Evolutionary conservation across 148 eudicot genomes (phyloP).

Genomic region (Tetragonia tetragonoides): DNA sequence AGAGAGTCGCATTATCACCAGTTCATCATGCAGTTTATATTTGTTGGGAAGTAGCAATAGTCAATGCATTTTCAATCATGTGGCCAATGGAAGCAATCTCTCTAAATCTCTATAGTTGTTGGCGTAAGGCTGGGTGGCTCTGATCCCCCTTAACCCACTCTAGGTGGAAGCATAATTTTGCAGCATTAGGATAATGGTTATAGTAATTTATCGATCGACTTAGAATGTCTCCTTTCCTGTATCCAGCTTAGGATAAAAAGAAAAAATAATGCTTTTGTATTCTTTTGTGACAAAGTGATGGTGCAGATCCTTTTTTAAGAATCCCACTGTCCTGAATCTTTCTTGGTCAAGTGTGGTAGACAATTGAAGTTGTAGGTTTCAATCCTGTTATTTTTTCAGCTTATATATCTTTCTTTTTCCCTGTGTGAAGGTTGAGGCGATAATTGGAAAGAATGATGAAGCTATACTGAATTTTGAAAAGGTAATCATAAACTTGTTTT

Average conservation of each 20-base stretch:
- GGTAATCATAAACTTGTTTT: slow-evolving; percentile 33
- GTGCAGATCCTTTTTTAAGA: not conserved
- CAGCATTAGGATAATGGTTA: too few relatives aligned
- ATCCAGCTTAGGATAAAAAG: too few relatives aligned
- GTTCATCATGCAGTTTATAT: too few relatives aligned
- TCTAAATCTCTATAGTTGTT: too few relatives aligned
- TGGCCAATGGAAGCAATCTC: too few relatives aligned
- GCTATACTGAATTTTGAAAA: slow-evolving; percentile 86
- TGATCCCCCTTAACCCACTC: too few relatives aligned
- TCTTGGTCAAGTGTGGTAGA: slow-evolving; percentile 6
- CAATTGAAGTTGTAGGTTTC: slow-evolving; percentile 5
- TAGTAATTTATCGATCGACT: too few relatives aligned
- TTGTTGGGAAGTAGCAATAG: too few relatives aligned
- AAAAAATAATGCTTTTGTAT: not conserved
- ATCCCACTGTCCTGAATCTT: not conserved
- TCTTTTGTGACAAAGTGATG: not conserved
- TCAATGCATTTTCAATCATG: too few relatives aligned
- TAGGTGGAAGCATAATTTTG: too few relatives aligned
- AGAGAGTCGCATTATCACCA: not conserved
- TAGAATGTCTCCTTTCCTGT: too few relatives aligned
- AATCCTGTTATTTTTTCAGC: not conserved
- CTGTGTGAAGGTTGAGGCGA: slow-evolving; percentile 73
- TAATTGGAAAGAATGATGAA: slow-evolving; percentile 73
- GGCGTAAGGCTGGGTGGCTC: too few relatives aligned
- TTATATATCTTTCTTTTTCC: not conserved